Conservation (phyloP, 345 rosid species). For the Populus euphratica region DNA sequence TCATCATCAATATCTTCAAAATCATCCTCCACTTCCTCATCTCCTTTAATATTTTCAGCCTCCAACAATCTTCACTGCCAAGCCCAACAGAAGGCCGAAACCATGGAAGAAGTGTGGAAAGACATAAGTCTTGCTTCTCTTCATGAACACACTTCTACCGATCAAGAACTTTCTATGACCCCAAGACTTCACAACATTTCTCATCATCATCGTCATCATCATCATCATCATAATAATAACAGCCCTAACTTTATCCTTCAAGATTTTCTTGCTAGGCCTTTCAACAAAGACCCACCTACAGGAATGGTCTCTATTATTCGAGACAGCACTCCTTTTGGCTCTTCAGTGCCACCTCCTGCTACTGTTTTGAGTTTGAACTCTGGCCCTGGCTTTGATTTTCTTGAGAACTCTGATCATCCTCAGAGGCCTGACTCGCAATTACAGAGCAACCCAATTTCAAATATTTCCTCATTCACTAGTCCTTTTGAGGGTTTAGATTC, state of each 20-base stretch:
- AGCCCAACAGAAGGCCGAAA: slow-evolving; percentile 13
- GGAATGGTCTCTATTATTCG: slow-evolving; percentile 15
- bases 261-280: slow-evolving; percentile 59
- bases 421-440: slow-evolving; percentile 25
- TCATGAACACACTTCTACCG: slow-evolving; percentile 25
- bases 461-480: slow-evolving; percentile 24
- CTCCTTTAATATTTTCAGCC: slow-evolving; percentile 7
- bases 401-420: slow-evolving; percentile 35
- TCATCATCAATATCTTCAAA: background rate
- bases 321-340: slow-evolving; percentile 10
- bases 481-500: slow-evolving; percentile 39
- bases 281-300: slow-evolving; percentile 29
- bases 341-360: slow-evolving; percentile 30
- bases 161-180: slow-evolving; percentile 23
- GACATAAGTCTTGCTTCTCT: slow-evolving; percentile 59
- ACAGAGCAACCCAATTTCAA: slow-evolving; percentile 27
- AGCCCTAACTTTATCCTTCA: slow-evolving; percentile 46
- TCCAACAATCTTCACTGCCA: background rate
- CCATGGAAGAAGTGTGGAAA: slow-evolving; percentile 88
- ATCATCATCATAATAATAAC: background rate
- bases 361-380: slow-evolving; percentile 62
- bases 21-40: background rate
- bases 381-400: slow-evolving; percentile 48
- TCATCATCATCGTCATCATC: slow-evolving; percentile 16
- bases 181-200: slow-evolving; percentile 18